phyloP scores from a whole-genome alignment of 371 early-diverging fungal species.

The Lichtheimia ramosa region DNA sequence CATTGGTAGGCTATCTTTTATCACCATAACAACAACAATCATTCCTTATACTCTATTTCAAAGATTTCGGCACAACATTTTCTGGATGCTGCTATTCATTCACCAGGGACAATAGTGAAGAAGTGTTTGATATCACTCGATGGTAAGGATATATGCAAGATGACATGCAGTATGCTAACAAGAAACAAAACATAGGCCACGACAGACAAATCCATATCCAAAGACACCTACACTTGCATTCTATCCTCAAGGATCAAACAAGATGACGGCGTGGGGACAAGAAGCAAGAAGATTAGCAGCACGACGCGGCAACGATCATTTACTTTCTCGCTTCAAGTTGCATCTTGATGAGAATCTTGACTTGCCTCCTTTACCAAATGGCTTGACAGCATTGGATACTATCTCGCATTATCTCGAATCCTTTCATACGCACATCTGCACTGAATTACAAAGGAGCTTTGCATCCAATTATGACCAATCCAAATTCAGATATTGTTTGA shows the following conservation, averaged over 20 bases:
- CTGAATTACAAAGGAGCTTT: slow-evolving; percentile 46
- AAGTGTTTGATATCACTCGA: slow-evolving; percentile 49
- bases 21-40: background rate
- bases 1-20: slow-evolving; percentile 29
- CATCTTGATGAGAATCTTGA: slow-evolving; percentile 46
- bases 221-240: slow-evolving; percentile 47
- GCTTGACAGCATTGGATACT: slow-evolving; percentile 13
- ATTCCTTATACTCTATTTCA: background rate
- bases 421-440: slow-evolving; percentile 43
- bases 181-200: slow-evolving; percentile 28
- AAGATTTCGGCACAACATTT: slow-evolving; percentile 62
- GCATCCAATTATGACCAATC: slow-evolving; percentile 46
- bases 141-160: slow-evolving; percentile 23
- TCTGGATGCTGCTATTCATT: slow-evolving; percentile 56
- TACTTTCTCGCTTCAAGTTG: slow-evolving; percentile 45
- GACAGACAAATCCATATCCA: slow-evolving; percentile 48
- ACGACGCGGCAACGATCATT: slow-evolving; percentile 40
- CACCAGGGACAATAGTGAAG: slow-evolving; percentile 48
- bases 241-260: slow-evolving; percentile 45
- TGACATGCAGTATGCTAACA: background rate
- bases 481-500: slow-evolving; percentile 49
- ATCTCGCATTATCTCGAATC: slow-evolving; percentile 43
- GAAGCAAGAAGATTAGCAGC: slow-evolving; percentile 43
- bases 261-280: slow-evolving; percentile 49
- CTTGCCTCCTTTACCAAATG: slow-evolving; percentile 18